Conservation (phyloP, 2,329 filamentous ascomycete species). For the Pseudogymnoascus sp. region DNA sequence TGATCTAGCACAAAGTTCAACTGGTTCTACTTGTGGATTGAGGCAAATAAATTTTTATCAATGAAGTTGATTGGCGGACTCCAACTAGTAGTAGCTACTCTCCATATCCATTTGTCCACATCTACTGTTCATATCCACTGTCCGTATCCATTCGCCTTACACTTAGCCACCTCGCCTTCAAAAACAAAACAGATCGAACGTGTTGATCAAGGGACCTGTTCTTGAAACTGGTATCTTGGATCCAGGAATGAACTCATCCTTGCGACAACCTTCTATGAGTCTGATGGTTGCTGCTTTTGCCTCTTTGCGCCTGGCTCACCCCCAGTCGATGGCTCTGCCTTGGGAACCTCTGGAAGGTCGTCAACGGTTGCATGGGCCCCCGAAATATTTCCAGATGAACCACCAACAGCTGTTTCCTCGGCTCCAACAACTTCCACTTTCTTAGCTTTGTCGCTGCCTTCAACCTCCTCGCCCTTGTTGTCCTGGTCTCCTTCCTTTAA, state of each 20-base stretch:
- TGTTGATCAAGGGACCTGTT: not conserved
- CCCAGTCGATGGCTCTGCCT: constrained; percentile 24
- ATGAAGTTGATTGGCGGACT: not conserved
- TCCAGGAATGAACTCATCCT: not conserved
- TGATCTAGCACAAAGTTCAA: too few relatives aligned
- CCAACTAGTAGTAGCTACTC: not conserved
- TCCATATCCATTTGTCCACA: not conserved
- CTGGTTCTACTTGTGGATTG: not conserved
- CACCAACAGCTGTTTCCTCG: constrained; percentile 16
- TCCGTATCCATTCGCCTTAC: not conserved
- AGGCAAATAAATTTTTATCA: not conserved
- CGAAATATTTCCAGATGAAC: not conserved
- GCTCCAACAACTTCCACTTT: constrained; percentile 21
- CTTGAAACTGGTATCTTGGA: not conserved
- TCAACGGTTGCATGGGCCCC: constrained; percentile 21
- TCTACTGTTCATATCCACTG: too few relatives aligned
- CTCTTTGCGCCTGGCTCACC: constrained; percentile 29
- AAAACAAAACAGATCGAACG: not conserved
- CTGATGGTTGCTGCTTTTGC: constrained; percentile 21
- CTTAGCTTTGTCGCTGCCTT: constrained; percentile 24
- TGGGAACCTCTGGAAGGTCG: constrained; percentile 32
- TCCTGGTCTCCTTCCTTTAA: constrained; percentile 13
- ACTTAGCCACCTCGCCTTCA: not conserved
- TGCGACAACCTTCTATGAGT: not conserved
- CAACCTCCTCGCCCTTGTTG: not conserved